Percentiles rank a stretch among this genome's conserved stretches.
Evolutionary conservation across 495 filamentous ascomycete genomes (phyloP).

Genomic region (Trichocladium uniseriatum): DNA sequence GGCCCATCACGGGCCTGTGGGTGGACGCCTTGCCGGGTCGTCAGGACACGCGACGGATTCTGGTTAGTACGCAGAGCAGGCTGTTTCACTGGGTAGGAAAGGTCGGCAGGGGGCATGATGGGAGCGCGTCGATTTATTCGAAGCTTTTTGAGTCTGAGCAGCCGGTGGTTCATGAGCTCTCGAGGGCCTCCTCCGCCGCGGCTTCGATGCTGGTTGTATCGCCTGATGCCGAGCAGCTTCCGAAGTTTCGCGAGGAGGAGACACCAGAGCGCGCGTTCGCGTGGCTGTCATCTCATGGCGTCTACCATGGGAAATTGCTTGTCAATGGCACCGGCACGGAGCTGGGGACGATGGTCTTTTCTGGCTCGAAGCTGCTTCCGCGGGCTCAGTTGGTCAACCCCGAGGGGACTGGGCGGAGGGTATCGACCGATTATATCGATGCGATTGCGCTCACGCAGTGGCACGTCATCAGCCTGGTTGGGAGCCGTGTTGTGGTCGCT

Average conservation of each 20-base stretch:
- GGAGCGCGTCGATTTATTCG: slow-evolving; percentile 70
- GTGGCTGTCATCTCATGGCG: slow-evolving; percentile 80
- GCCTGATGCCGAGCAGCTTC: slow-evolving; percentile 54
- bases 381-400: slow-evolving; percentile 59
- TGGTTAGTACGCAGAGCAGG: slow-evolving; percentile 65
- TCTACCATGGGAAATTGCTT: slow-evolving; percentile 74
- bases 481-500: slow-evolving; percentile 68
- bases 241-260: slow-evolving; percentile 26
- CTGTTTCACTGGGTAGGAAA: slow-evolving; percentile 73
- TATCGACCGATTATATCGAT: slow-evolving; percentile 59
- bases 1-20: slow-evolving; percentile 71
- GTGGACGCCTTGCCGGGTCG: slow-evolving; percentile 55
- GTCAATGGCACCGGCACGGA: slow-evolving; percentile 36
- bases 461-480: slow-evolving; percentile 81
- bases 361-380: slow-evolving; percentile 64
- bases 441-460: slow-evolving; percentile 85
- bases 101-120: slow-evolving; percentile 66
- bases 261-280: slow-evolving; percentile 65
- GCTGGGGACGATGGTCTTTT: slow-evolving; percentile 57
- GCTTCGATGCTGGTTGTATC: slow-evolving; percentile 63
- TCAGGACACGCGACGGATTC: slow-evolving; percentile 60
- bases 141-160: slow-evolving; percentile 82
- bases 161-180: slow-evolving; percentile 60
- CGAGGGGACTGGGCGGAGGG: slow-evolving; percentile 53
- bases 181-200: slow-evolving; percentile 42